Conservation (phyloP, 2,329 filamentous ascomycete genomes). For the Blastomyces emzantsi region DNA sequence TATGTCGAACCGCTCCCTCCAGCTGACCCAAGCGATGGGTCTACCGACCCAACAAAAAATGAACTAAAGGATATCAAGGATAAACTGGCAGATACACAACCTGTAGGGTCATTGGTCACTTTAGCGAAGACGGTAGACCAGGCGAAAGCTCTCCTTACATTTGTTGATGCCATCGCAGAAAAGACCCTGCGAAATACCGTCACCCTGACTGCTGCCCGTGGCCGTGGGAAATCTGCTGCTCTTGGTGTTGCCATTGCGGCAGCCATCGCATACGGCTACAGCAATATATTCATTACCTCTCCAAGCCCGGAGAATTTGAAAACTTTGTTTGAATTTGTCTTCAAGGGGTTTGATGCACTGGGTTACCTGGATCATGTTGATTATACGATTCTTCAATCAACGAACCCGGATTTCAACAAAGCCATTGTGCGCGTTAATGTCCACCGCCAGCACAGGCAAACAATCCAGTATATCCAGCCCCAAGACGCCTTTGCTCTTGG, state of each 20-base stretch:
- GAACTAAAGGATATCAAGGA: constrained; percentile 86
- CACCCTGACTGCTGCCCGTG: constrained; percentile 83
- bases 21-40: constrained; percentile 62
- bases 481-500: constrained; percentile 93
- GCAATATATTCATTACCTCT: constrained; percentile 98
- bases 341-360: constrained; percentile 94
- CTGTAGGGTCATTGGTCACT: constrained; percentile 72
- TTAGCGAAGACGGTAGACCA: constrained; percentile 90
- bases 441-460: constrained; percentile 88
- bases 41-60: constrained; percentile 57
- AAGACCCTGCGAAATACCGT: constrained; percentile 94
- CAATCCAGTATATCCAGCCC: constrained; percentile 96
- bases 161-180: constrained; percentile 91
- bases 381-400: constrained; percentile 96
- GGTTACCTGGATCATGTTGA: constrained; percentile 92
- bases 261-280: constrained; percentile 91
- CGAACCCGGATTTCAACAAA: constrained; percentile 98
- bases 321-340: constrained; percentile 95
- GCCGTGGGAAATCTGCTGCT: constrained; percentile 93
- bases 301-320: constrained; percentile 97
- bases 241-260: constrained; percentile 90
- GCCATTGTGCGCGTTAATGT: constrained; percentile 96
- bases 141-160: constrained; percentile 91
- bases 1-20: constrained; percentile 74
- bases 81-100: constrained; percentile 72